Conservation (phyloP, 1,284 basidiomycete species). For the Porogramme epimiltina region DNA sequence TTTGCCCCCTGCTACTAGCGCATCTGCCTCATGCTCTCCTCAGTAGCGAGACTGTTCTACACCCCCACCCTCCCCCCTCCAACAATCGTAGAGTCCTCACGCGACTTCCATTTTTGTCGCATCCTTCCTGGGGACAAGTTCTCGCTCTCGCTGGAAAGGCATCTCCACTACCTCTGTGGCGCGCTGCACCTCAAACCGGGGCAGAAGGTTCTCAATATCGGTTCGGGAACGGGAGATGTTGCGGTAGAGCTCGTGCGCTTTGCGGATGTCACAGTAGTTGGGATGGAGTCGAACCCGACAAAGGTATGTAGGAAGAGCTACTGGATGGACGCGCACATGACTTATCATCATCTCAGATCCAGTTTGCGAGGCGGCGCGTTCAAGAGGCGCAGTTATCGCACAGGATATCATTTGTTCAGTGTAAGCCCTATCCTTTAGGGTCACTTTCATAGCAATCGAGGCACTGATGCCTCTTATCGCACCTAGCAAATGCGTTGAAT, state of each 20-base stretch:
- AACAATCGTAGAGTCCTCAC: too few relatives aligned
- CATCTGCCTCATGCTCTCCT: too few relatives aligned
- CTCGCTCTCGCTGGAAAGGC: background rate
- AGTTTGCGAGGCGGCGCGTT: background rate
- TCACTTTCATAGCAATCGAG: background rate
- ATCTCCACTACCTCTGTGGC: background rate
- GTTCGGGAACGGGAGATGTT: background rate
- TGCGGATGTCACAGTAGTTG: background rate
- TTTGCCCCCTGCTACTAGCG: too few relatives aligned
- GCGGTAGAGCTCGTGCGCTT: background rate
- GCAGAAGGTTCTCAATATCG: background rate
- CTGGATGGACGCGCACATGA: background rate
- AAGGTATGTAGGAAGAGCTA: too few relatives aligned
- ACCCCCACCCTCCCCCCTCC: too few relatives aligned
- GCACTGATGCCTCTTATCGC: background rate
- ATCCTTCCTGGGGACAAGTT: background rate
- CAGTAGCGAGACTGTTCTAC: too few relatives aligned
- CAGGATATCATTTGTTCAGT: background rate
- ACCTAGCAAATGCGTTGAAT: background rate
- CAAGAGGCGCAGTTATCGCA: background rate
- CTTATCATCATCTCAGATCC: background rate
- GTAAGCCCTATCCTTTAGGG: background rate
- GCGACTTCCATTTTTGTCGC: background rate
- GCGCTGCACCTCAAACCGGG: background rate
- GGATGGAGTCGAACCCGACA: background rate